Base-by-base conservation (phyloP, 148 eudicot species). In the Silene conica region DNA sequence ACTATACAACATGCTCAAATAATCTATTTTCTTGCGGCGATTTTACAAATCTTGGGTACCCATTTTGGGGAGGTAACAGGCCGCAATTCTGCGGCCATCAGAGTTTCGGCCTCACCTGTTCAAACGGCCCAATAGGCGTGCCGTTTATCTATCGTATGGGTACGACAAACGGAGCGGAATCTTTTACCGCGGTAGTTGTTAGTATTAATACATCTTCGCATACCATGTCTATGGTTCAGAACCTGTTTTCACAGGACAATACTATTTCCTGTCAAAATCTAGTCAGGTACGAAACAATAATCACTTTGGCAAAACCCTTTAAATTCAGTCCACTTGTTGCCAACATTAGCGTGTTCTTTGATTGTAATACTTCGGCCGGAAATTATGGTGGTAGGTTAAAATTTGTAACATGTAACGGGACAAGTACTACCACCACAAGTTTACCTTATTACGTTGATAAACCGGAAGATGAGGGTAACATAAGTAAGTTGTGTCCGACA, bases 11-110 rank as follows among this genome's bases (percentile, higher is more conserved):
- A 15, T 74, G 77, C 65, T 66, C 64, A 6, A 55, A 16, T 3
- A 12, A 18, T 21, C 41, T 13, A 16, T 65, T 34, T n/a, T 66
- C 71, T 31, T 74, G 77, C 41, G 77, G 77, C 5, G 10, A 16
- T 46, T 4, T 74, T 61, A 16, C 21, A 28, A 74, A 74, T 69
- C 28, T 74, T 3, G 41, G 64, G 15, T 74, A 66, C 62, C 77
- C 77, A n/a, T n/a, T n/a, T n/a, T n/a, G n/a, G n/a, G n/a, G n/a
- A n/a, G n/a, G n/a, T n/a, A n/a, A n/a, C n/a, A n/a, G n/a, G n/a
- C n/a, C n/a, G n/a, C n/a, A n/a, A n/a, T n/a, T n/a, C n/a, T n/a
- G n/a, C n/a, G n/a, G n/a, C n/a, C n/a, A n/a, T n/a, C n/a, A n/a
- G n/a, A n/a, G n/a, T n/a, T n/a, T n/a, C n/a, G n/a, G n/a, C n/a